Conservation (phyloP, 2,329 filamentous ascomycete genomes). For the Cladosporium sp. region DNA sequence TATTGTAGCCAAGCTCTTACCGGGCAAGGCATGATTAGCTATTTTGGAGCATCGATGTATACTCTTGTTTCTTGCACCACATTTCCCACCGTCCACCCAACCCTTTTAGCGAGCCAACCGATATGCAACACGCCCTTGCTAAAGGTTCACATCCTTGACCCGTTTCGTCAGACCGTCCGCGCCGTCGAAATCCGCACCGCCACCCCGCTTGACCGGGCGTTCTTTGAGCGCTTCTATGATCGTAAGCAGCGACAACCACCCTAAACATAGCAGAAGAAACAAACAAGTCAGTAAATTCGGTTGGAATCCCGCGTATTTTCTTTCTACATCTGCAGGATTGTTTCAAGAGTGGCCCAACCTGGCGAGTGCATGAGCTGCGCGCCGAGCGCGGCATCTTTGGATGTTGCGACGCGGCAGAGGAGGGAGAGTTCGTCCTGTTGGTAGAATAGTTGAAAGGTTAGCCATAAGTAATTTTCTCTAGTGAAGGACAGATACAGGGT, state of each 20-base stretch:
- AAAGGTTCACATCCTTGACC: slow-evolving; percentile 27
- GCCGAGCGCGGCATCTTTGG: slow-evolving; percentile 76
- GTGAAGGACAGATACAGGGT: not conserved
- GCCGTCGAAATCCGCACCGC: slow-evolving; percentile 26
- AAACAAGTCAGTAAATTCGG: slow-evolving; percentile 27
- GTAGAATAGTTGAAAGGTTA: not conserved
- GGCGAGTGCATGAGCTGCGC: slow-evolving; percentile 81
- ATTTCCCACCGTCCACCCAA: not conserved
- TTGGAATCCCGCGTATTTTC: slow-evolving; percentile 1
- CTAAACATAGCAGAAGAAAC: slow-evolving; percentile 28
- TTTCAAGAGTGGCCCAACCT: slow-evolving; percentile 92
- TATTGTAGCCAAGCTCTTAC: not conserved
- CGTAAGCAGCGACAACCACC: slow-evolving; percentile 62
- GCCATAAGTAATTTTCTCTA: not conserved
- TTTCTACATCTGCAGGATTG: slow-evolving; percentile 64
- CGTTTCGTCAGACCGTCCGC: slow-evolving; percentile 31
- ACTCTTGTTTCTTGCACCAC: not conserved
- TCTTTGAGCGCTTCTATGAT: slow-evolving; percentile 98
- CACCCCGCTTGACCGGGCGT: slow-evolving; percentile 64
- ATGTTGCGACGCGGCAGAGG: slow-evolving; percentile 79
- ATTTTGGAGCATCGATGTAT: not conserved
- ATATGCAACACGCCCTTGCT: not conserved
- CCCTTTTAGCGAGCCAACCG: not conserved
- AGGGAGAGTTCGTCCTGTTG: slow-evolving; percentile 82
- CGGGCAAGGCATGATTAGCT: not conserved